phyloP scores from a whole-genome alignment of 2,329 filamentous ascomycete genomes.

The Aureobasidium sp. region DNA sequence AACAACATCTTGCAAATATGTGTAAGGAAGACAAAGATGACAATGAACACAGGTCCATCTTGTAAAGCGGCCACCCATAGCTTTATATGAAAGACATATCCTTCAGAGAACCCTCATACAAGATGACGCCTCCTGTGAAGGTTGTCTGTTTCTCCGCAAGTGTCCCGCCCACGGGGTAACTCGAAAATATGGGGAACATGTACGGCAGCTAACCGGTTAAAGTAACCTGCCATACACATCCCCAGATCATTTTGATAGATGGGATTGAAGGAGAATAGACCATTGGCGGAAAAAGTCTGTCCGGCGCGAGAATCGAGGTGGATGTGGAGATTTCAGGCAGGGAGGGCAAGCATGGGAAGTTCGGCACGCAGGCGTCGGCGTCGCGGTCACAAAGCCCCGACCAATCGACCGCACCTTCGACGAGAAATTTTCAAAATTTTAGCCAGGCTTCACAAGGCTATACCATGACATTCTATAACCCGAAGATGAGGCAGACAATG shows the following conservation, averaged over 20 bases:
- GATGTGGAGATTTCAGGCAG: slow-evolving; percentile 5
- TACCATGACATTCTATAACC: neutral
- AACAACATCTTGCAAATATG: slow-evolving; percentile 9
- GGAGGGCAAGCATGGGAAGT: neutral
- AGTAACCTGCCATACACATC: neutral
- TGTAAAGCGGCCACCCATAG: neutral
- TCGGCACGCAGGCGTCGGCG: neutral
- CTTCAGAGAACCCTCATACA: neutral
- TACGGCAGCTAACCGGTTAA: slow-evolving; percentile 1
- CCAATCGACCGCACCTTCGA: neutral
- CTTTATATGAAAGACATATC: neutral
- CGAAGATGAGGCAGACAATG: neutral
- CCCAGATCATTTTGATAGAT: neutral
- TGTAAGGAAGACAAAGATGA: neutral
- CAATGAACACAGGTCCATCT: neutral
- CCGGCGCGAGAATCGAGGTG: neutral
- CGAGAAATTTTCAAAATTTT: neutral
- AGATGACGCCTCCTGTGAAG: slow-evolving; percentile 1
- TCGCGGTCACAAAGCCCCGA: neutral
- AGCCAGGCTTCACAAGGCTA: neutral
- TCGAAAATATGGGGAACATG: neutral
- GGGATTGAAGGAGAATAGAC: neutral
- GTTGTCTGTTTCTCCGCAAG: slow-evolving; percentile 9
- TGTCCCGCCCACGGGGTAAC: slow-evolving; percentile 4
- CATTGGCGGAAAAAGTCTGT: slow-evolving; percentile 5